These are phyloP conservation scores for Kuraishia molischiana DNA, from an alignment of 805 yeast species.

Conservation along the genomic window DNA sequence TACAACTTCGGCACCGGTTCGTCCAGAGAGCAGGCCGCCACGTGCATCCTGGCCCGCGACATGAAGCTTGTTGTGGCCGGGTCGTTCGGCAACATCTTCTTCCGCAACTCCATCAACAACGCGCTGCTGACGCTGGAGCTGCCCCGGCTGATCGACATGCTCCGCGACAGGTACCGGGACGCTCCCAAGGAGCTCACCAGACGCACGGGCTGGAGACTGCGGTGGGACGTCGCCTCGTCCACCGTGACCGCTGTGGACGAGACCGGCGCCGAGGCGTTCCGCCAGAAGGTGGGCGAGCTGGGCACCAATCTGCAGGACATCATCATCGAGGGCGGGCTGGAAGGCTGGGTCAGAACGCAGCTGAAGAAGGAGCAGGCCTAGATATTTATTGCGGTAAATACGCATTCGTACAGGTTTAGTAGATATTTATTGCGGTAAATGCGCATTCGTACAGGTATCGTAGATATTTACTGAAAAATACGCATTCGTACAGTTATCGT, in stretches of 20 bases:
- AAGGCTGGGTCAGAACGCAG: conserved; percentile 92
- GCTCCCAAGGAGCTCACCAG: conserved; percentile 66
- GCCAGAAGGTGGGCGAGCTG: conserved; percentile 89
- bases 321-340: conserved; percentile 94
- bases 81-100: conserved; percentile 93
- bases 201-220: conserved; percentile 89
- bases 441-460: too few species aligned
- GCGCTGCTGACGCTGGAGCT: conserved; percentile 91
- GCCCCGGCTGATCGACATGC: conserved; percentile 71
- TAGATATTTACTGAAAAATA: too few species aligned
- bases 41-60: conserved; percentile 92
- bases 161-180: conserved; percentile 57
- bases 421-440: too few species aligned
- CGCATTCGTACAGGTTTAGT: too few species aligned
- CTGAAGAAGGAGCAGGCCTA: conserved; percentile 22
- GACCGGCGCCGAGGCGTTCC: conserved; percentile 49
- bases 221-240: conserved; percentile 88
- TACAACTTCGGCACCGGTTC: conserved; percentile 98
- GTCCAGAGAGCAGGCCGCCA: conserved; percentile 98
- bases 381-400: background rate
- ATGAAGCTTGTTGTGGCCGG: conserved; percentile 92
- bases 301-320: conserved; percentile 95
- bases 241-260: conserved; percentile 69
- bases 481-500: too few species aligned
- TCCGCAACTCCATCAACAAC: conserved; percentile 92